Conservation (phyloP, 768 basidiomycete genomes). For the Floccularia luteovirens region DNA sequence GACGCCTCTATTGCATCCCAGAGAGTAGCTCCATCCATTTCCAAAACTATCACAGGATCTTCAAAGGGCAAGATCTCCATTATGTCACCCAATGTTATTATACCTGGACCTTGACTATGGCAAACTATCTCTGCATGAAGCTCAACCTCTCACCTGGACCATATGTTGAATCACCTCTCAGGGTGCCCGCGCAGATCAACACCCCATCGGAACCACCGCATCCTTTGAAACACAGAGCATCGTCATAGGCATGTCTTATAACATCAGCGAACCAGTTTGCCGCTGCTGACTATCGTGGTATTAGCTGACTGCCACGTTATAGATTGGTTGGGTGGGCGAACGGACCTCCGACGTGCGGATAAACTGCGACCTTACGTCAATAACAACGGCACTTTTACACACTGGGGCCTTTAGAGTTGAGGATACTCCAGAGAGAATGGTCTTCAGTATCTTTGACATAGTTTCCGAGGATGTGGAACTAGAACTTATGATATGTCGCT, state of each 20-base stretch:
- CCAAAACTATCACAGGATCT: constrained; percentile 75
- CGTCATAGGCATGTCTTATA: constrained; percentile 76
- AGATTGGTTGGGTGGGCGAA: neutral
- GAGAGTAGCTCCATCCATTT: constrained; percentile 70
- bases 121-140: neutral
- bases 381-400: constrained; percentile 56
- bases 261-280: constrained; percentile 87
- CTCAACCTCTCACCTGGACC: constrained; percentile 51
- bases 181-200: constrained; percentile 74
- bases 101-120: constrained; percentile 31
- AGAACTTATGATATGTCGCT: constrained; percentile 55
- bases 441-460: constrained; percentile 52
- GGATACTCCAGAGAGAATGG: constrained; percentile 61
- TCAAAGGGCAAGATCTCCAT: constrained; percentile 86
- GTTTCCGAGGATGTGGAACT: constrained; percentile 45
- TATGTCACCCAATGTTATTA: constrained; percentile 78
- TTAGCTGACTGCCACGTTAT: no score
- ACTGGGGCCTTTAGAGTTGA: constrained; percentile 67
- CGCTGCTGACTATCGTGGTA: constrained; percentile 43
- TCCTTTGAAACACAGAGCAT: constrained; percentile 48
- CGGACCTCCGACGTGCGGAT: constrained; percentile 68
- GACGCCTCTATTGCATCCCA: constrained; percentile 76
- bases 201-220: constrained; percentile 71
- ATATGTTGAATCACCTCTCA: constrained; percentile 82
- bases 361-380: constrained; percentile 70